Base-by-base conservation (phyloP, 345 rosid genomes). In the Melaleuca alternifolia region DNA sequence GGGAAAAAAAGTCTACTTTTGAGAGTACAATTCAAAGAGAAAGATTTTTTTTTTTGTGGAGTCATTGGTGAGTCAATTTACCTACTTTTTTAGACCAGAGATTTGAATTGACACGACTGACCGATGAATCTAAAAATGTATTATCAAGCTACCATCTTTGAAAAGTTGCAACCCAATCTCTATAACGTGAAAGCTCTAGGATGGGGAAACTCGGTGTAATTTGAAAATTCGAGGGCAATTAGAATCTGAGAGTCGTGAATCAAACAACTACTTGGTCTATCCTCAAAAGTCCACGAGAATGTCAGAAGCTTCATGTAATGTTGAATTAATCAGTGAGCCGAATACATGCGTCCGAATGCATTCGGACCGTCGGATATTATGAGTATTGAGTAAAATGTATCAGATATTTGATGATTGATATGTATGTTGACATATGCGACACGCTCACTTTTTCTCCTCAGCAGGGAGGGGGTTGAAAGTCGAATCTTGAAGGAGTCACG, bases 131-230 rank as follows among this genome's bases (percentile, higher is more conserved):
- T 59, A 11, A n/a, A 65, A 33, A 16, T 91, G 92, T n/a, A 92
- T 85, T 51, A 87, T 90, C 86, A 59, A 92, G 82, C 89, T 90
- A 86, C 93, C 84, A 65, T 7, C 8, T 7, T 1, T 5, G 26
- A n/a, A 61, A 1, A 15, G n/a, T 85, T 50, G 28, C 23, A 33
- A 33, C 79, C 23, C 18, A 16, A 65, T 33, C 44, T 16, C 11
- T 10, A 8, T 65, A 65, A 65, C 77, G 77, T 65, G 46, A 65
- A 65, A 65, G 77, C 77, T 65, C 77, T 30, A 65, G 77, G 46
- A 65, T 16, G 77, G 46, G 79, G 46, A 65, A 24, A 65, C 46
- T 16, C 44, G 10, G 79, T 37, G 24, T 65, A 33, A 20, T 10
- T 33, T 5, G 46, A 65, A 33, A 65, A 16, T 16, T 33, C 33